Evolutionary conservation across 2,329 filamentous ascomycete genomes (phyloP).

Genomic region (Septoria petroselini): DNA sequence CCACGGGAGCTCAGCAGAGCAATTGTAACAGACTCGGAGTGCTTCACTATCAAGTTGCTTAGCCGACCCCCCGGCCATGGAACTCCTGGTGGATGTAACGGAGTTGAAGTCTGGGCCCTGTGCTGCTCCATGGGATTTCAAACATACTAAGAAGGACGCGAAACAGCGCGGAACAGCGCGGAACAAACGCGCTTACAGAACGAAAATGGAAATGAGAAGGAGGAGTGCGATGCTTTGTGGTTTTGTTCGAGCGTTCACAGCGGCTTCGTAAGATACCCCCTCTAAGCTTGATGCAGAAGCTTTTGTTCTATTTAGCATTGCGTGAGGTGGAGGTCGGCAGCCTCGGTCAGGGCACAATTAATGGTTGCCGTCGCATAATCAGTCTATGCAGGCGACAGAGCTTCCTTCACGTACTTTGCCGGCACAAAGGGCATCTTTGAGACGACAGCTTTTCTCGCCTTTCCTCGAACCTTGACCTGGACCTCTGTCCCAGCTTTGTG

Average conservation of each 20-base stretch:
- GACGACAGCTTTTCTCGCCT: conserved; percentile 69
- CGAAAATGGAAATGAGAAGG: too few species aligned
- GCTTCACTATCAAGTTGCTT: too few species aligned
- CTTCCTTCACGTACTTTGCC: conserved; percentile 66
- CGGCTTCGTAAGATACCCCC: conserved; percentile 10
- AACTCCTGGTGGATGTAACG: too few species aligned
- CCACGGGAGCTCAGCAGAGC: too few species aligned
- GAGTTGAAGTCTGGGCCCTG: too few species aligned
- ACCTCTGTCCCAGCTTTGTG: conserved; percentile 84
- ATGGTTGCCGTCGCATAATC: background rate
- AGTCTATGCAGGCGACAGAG: conserved; percentile 14
- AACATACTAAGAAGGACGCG: too few species aligned
- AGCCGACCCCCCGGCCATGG: too few species aligned
- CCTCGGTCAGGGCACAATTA: background rate
- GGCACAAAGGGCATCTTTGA: conserved; percentile 87
- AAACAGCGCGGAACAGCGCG: too few species aligned
- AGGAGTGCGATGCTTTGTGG: background rate
- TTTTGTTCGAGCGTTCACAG: background rate
- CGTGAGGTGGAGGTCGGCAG: background rate
- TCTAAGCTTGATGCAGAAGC: background rate
- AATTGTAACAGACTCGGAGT: too few species aligned
- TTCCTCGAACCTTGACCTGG: conserved; percentile 72
- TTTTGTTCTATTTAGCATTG: conserved; percentile 6
- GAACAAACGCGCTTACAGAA: too few species aligned
- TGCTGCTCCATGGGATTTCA: too few species aligned